Percentiles rank a stretch among this genome's conserved stretches.
These are phyloP conservation scores for Cupressus sempervirens DNA, from an alignment of 75 land plant genomes.

Conservation along the genomic window DNA sequence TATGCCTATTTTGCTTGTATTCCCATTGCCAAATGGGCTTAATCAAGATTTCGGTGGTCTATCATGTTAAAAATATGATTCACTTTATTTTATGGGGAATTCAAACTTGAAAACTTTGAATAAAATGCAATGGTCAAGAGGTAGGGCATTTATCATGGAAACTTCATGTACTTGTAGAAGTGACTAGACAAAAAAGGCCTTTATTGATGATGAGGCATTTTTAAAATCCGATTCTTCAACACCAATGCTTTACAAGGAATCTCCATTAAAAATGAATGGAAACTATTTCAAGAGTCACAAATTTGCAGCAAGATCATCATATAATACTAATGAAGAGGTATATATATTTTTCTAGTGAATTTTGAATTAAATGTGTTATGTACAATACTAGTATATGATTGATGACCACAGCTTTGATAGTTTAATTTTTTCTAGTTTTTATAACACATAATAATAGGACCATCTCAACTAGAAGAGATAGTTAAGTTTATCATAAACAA, in stretches of 20 bases:
- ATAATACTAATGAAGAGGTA: no score
- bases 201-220: no score
- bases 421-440: not conserved
- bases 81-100: not conserved
- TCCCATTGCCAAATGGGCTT: no score
- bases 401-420: not conserved
- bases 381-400: not conserved
- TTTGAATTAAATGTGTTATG: not conserved
- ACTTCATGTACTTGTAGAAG: not conserved
- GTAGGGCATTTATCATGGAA: constrained; percentile 6
- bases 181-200: no score
- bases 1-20: no score
- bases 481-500: not conserved
- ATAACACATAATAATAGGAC: not conserved
- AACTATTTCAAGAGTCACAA: no score
- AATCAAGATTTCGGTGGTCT: not conserved
- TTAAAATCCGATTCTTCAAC: no score
- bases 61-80: not conserved
- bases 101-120: not conserved
- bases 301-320: no score
- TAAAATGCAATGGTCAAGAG: no score
- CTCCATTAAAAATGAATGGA: no score
- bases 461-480: not conserved
- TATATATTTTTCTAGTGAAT: no score
- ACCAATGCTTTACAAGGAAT: no score